phyloP scores from a whole-genome alignment of 1,284 basidiomycete species.

The Trichosporon faecale region DNA sequence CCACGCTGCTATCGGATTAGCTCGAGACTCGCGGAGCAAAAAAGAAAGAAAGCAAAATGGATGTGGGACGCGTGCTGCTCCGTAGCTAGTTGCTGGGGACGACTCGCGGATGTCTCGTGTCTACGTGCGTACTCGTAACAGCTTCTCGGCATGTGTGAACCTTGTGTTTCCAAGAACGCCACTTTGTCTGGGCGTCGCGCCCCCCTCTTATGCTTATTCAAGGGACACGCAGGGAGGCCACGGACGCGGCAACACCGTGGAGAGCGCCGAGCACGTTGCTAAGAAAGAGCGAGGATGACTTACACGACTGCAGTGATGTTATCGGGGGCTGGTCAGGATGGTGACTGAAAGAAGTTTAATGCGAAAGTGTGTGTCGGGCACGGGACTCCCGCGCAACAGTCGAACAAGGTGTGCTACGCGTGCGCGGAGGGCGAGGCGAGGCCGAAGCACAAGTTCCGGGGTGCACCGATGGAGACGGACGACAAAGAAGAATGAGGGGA shows the following conservation, averaged over 20 bases:
- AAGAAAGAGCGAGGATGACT: not conserved
- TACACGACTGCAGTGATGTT: not conserved
- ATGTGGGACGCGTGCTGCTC: not conserved
- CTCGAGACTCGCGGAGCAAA: not conserved
- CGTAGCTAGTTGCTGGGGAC: not conserved
- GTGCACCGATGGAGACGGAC: not conserved
- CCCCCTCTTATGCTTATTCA: not conserved
- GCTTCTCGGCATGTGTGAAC: slow-evolving; percentile 1
- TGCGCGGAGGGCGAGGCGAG: not conserved
- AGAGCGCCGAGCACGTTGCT: not conserved
- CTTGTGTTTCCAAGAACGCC: slow-evolving; percentile 6
- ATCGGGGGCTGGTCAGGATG: not conserved
- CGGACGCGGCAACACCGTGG: not conserved
- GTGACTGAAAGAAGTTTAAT: not conserved
- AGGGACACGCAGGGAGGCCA: not conserved
- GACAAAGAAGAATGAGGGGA: not conserved
- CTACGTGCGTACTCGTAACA: not conserved
- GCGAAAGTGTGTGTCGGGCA: not conserved
- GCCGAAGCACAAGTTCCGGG: not conserved
- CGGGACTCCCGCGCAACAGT: not conserved
- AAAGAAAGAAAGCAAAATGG: not conserved
- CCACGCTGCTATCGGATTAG: not conserved
- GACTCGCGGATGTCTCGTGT: not conserved
- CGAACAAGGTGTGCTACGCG: not conserved
- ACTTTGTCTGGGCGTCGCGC: slow-evolving; percentile 7